Conservation (phyloP, 225 moss, liverwort and hornwort genomes). For the Straminergon stramineum region DNA sequence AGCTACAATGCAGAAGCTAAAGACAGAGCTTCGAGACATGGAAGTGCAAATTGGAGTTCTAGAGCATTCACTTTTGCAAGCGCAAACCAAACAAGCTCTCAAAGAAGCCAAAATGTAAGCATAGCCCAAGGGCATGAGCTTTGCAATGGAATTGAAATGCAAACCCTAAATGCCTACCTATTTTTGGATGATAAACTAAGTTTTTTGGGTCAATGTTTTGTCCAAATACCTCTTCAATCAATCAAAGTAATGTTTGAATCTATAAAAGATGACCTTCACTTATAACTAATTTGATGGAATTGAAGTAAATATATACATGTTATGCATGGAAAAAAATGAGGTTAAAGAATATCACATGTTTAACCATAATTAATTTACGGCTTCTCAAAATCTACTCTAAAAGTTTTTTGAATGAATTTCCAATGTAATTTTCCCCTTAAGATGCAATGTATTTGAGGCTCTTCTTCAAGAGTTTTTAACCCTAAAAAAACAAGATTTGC, state of each 20-base stretch:
- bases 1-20: constrained; percentile 29
- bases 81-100: background rate
- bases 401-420: background rate
- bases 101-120: background rate
- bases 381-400: background rate
- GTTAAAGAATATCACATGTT: rapidly evolving
- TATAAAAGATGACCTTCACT: background rate
- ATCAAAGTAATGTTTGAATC: background rate
- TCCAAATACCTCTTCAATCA: background rate
- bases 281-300: background rate
- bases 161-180: background rate
- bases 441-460: background rate
- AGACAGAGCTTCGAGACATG: constrained; percentile 48
- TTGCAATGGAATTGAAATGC: background rate
- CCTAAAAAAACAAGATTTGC: background rate
- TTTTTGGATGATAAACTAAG: rapidly evolving
- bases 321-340: background rate
- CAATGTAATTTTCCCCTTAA: background rate
- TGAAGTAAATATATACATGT: too few species aligned
- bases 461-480: background rate
- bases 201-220: background rate
- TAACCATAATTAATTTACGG: rapidly evolving
- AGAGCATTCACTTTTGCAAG: constrained; percentile 36
- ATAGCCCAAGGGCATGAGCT: rapidly evolving
- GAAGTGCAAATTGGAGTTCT: constrained; percentile 56